Conservation (phyloP, 2,329 filamentous ascomycete species). For the Mariannaea sp. region DNA sequence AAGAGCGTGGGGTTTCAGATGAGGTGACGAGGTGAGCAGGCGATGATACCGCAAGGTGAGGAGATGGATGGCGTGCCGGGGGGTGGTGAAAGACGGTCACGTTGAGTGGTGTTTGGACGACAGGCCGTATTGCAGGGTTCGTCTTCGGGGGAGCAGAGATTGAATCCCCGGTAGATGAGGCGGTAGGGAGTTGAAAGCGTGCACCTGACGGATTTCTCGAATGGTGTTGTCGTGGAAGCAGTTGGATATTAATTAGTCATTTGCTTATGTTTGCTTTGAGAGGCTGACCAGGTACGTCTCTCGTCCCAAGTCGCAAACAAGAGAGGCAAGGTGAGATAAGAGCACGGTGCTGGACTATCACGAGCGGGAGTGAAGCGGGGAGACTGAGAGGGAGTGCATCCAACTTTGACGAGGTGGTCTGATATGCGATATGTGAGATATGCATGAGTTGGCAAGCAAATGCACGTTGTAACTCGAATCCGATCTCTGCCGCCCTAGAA, state of each 20-base stretch:
- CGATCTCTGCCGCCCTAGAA: neutral
- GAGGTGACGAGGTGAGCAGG: conserved; percentile 37
- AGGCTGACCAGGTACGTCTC: too few relatives aligned
- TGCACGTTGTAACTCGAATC: neutral
- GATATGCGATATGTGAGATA: conserved; percentile 34
- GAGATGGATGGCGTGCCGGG: conserved; percentile 36
- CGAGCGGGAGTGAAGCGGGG: neutral
- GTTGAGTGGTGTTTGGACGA: conserved; percentile 30
- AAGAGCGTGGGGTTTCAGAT: conserved; percentile 32
- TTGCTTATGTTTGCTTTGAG: neutral
- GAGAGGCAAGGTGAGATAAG: neutral
- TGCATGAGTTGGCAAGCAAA: conserved; percentile 30
- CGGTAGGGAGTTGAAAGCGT: conserved; percentile 11
- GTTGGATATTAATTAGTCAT: conserved; percentile 1
- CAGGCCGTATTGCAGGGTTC: conserved; percentile 21
- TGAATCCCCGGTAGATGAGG: conserved; percentile 13
- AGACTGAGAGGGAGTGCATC: neutral
- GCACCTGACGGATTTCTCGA: conserved; percentile 22
- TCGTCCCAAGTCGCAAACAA: too few relatives aligned
- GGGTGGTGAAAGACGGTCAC: conserved; percentile 26
- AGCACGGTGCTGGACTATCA: too few relatives aligned
- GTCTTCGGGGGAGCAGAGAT: conserved; percentile 19
- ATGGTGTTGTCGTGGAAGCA: conserved; percentile 13
- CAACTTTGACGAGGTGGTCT: conserved; percentile 30
- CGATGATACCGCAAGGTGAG: conserved; percentile 35